A percentile compares a stretch with the other conserved stretches of the same genome.
Conservation (phyloP, 2,329 filamentous ascomycete genomes). For the Macroventuria anomochaeta region DNA sequence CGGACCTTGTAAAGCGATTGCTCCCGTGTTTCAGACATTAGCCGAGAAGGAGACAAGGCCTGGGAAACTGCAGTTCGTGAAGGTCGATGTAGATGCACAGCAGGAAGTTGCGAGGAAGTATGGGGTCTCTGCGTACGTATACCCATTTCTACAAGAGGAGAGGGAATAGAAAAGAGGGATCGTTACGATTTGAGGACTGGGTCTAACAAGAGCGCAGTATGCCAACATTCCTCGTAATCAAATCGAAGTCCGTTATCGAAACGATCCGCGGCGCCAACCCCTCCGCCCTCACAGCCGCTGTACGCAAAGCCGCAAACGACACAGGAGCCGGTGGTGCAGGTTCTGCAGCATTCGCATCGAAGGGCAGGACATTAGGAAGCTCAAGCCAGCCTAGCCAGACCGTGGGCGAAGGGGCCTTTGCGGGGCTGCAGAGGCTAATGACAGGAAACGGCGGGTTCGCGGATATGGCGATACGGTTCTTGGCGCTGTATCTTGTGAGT, state of each 20-base stretch:
- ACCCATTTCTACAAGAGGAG: not conserved
- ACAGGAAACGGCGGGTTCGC: slow-evolving; percentile 45
- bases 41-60: slow-evolving; percentile 58
- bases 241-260: slow-evolving; percentile 52
- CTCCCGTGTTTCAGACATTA: slow-evolving; percentile 58
- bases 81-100: slow-evolving; percentile 63
- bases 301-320: slow-evolving; percentile 54
- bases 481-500: slow-evolving; percentile 55
- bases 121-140: slow-evolving; percentile 55
- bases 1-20: slow-evolving; percentile 63
- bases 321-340: slow-evolving; percentile 44
- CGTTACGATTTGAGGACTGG: not conserved
- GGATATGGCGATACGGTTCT: slow-evolving; percentile 52
- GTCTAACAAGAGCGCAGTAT: slow-evolving; percentile 42
- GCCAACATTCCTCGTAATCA: slow-evolving; percentile 59
- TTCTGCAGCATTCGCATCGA: slow-evolving; percentile 49
- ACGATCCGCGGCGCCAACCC: slow-evolving; percentile 58
- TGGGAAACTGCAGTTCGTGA: slow-evolving; percentile 58
- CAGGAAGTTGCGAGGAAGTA: slow-evolving; percentile 58
- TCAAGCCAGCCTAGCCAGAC: slow-evolving; percentile 33
- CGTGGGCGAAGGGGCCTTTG: slow-evolving; percentile 33
- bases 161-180: not conserved
- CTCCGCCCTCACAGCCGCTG: slow-evolving; percentile 55
- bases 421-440: slow-evolving; percentile 35
- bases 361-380: slow-evolving; percentile 53